Evolutionary conservation across 2,329 filamentous ascomycete species (phyloP), one percentile per base, ranked within the genome.

Genomic region (Xylariales sp.): DNA sequence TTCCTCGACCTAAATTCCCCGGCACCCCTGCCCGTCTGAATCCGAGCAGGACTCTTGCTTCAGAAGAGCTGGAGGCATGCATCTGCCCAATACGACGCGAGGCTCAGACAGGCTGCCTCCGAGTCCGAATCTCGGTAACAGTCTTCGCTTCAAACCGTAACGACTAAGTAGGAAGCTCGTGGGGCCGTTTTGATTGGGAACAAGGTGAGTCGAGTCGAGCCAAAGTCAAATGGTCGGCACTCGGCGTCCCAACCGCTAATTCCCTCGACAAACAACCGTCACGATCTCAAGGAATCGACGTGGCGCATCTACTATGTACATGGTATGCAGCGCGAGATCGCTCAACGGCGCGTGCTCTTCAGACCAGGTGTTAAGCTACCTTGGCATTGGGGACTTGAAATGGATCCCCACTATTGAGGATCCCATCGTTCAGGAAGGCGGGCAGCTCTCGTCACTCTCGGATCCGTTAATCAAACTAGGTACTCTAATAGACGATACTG

Each of bases 1-100:
- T n/a, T n/a, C n/a, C n/a, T n/a, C n/a, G 44, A 37, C 43, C 39
- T 47, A 38, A 51, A 48, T 47, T 52, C 48, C 49, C 51, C 50
- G 51, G 51, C 45, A 52, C 44, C 51, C 50, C 51, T 50, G 51
- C 50, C 50, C 51, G 51, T 27, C 33, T 36, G 19, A 24, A 43
- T 44, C 45, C 41, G 43, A 40, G 29, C 39, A 40, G 16, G n/a
- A 43, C 41, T 40, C 31, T 40, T 15, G 37, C 12, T 40, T 31
- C 38, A 37, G 41, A 45, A 36, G 33, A 43, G 32, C 38, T 25
- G 41, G 27, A 36, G 16, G 16, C 29, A 25, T 46, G 16, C 46
- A 36, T 48, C 42, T 37, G 43, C 38, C 32, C 41, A 31, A 45
- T 43, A 42, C 46, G 49, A 40, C 24, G 29, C 38, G 38, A 40